Evolutionary conservation across 345 rosid genomes (phyloP).

Genomic region (Arabis alpina): DNA sequence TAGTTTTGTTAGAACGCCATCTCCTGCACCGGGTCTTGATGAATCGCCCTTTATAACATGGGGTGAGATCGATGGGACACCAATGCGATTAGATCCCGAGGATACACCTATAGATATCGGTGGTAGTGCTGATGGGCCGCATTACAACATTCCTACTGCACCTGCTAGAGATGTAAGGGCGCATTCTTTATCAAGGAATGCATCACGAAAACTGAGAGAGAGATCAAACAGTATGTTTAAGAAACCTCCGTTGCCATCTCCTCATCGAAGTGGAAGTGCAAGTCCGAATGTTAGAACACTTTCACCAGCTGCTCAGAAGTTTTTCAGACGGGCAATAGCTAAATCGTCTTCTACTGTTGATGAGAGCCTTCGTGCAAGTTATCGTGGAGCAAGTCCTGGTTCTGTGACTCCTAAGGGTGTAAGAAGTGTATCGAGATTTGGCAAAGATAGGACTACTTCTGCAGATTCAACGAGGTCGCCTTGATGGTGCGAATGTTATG

Average conservation of each 20-base stretch:
- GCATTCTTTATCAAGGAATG: conserved; percentile 85
- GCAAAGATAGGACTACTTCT: conserved; percentile 72
- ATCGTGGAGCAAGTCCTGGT: conserved; percentile 77
- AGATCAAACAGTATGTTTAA: conserved; percentile 80
- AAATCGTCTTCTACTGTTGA: conserved; percentile 84
- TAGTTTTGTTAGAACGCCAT: conserved; percentile 87
- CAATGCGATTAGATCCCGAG: conserved; percentile 81
- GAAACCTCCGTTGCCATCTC: conserved; percentile 92
- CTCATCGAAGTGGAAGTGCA: conserved; percentile 91
- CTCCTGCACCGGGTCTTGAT: conserved; percentile 93
- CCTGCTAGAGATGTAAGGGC: conserved; percentile 87
- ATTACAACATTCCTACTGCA: conserved; percentile 75
- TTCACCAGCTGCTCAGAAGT: conserved; percentile 98
- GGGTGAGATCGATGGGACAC: conserved; percentile 99
- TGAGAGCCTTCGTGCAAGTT: conserved; percentile 93
- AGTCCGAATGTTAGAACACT: conserved; percentile 79
- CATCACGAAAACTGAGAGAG: conserved; percentile 79
- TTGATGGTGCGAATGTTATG: conserved; percentile 61
- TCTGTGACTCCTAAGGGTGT: conserved; percentile 69
- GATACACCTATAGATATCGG: conserved; percentile 94
- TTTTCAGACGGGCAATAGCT: conserved; percentile 81
- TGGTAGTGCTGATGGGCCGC: conserved; percentile 83
- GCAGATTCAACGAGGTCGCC: conserved; percentile 61
- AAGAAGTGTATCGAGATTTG: conserved; percentile 80
- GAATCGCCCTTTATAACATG: conserved; percentile 94